Conservation (phyloP, 75 land plant genomes). For the Pseudotsuga menziesii region DNA sequence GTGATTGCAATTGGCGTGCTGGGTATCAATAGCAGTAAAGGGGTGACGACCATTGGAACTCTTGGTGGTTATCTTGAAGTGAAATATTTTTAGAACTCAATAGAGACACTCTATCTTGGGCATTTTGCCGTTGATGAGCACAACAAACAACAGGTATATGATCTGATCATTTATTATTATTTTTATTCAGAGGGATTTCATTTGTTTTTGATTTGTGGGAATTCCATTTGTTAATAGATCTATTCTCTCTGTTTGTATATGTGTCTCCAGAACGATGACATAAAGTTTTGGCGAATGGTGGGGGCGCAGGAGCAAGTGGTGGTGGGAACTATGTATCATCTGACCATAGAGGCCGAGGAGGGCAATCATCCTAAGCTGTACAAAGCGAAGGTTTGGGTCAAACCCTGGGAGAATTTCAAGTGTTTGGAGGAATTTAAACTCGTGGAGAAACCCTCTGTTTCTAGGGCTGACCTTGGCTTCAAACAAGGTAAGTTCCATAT, state of each 20-base stretch:
- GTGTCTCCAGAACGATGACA: background rate
- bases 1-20: too few species aligned
- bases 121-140: constrained; percentile 81
- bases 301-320: constrained; percentile 68
- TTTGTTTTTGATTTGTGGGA: background rate
- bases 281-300: constrained; percentile 39
- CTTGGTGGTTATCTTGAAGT: background rate
- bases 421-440: constrained; percentile 64
- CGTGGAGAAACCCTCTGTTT: background rate
- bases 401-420: constrained; percentile 78
- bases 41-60: background rate
- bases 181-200: background rate
- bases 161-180: background rate
- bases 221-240: background rate
- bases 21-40: too few species aligned
- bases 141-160: constrained; percentile 49
- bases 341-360: constrained; percentile 58
- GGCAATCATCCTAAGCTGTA: constrained; percentile 37
- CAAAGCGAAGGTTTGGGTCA: constrained; percentile 86
- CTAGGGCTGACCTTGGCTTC: too few species aligned
- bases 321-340: constrained; percentile 58
- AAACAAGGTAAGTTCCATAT: too few species aligned
- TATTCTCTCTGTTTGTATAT: background rate
- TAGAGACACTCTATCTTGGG: constrained; percentile 57
- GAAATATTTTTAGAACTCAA: constrained; percentile 24